These are phyloP conservation scores for Nigrospora sphaerica DNA, from an alignment of 2,329 filamentous ascomycete species.

Conservation along the genomic window DNA sequence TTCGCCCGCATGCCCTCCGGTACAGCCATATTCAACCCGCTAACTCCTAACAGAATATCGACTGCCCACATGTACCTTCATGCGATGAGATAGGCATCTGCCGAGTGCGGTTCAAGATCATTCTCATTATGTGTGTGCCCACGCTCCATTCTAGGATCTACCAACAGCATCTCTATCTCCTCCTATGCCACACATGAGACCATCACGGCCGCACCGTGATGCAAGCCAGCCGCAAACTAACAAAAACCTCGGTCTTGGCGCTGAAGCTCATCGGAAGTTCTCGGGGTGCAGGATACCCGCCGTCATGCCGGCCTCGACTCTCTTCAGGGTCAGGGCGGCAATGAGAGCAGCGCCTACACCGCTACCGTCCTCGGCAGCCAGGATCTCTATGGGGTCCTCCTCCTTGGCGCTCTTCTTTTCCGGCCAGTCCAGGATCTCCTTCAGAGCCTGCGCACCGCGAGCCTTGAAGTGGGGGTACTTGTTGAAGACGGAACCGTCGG, in stretches of 20 bases:
- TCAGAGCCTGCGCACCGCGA: slow-evolving; percentile 79
- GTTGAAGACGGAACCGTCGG: slow-evolving; percentile 96
- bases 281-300: slow-evolving; percentile 59
- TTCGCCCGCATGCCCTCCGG: background rate
- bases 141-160: background rate
- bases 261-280: slow-evolving; percentile 40
- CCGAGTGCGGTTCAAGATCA: background rate
- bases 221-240: too few relatives aligned
- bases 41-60: slow-evolving; percentile 50
- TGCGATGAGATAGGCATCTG: slow-evolving; percentile 44
- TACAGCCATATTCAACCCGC: background rate
- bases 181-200: background rate
- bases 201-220: too few relatives aligned
- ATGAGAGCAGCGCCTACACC: slow-evolving; percentile 97
- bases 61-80: slow-evolving; percentile 67
- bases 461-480: slow-evolving; percentile 98
- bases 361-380: slow-evolving; percentile 89
- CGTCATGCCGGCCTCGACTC: slow-evolving; percentile 55
- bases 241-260: background rate
- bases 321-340: slow-evolving; percentile 63
- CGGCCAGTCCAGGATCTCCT: slow-evolving; percentile 94
- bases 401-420: slow-evolving; percentile 61
- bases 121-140: background rate
- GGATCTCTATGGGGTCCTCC: slow-evolving; percentile 79
- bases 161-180: background rate